Evolutionary conservation across 352 stramenopile genomes (phyloP), one percentile per base, ranked within the genome.

Genomic region (Pythium scleroteichum): DNA sequence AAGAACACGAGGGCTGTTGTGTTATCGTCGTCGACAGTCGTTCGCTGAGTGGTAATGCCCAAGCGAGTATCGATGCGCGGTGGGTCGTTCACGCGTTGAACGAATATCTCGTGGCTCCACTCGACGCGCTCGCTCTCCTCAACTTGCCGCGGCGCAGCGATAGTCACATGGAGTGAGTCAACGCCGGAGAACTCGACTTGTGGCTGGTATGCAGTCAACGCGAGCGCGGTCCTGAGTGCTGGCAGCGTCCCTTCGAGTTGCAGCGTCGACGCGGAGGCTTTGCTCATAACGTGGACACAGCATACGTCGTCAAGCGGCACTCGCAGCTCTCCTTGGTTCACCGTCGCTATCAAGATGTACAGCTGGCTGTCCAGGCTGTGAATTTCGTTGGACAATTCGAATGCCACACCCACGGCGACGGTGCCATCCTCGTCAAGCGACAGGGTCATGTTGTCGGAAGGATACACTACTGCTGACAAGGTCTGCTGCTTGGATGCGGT

Each of bases 121-220:
- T 19, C 14, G 9, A 19, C 0, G 16, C 7, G 9, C 7, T 51
- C n/a, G 8, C 10, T 29, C 16, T 51, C 26, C 26, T 40, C 10
- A 23, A n/a, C n/a, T n/a, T n/a, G 5, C 29, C 29, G 29, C n/a
- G 32, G 16, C 24, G 39, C 35, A 19, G 19, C 20, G 14, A 64
- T 44, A 12, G 40, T 23, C 2, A 57, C 19, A 0, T 23, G 35
- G 1, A 75, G 47, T 26, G 29, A 26, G 23, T 73, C 68, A 13
- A 27, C 17, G 0, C 64, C 68, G 16, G 44, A 55, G 24, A 71
- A 75, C 24, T 69, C 41, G 4, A 27, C 12, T n/a, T 55, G 33
- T 3, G 64, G 51, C 9, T n/a, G 19, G 54, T 75, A 75, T 22
- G 51, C 4, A 19, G 54, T 32, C n/a, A 13, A 49, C 9, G 41